Evolutionary conservation across 805 yeast species (phyloP), one percentile per base, ranked within the genome.

Genomic region (Cyberlindnera mycetangii): DNA sequence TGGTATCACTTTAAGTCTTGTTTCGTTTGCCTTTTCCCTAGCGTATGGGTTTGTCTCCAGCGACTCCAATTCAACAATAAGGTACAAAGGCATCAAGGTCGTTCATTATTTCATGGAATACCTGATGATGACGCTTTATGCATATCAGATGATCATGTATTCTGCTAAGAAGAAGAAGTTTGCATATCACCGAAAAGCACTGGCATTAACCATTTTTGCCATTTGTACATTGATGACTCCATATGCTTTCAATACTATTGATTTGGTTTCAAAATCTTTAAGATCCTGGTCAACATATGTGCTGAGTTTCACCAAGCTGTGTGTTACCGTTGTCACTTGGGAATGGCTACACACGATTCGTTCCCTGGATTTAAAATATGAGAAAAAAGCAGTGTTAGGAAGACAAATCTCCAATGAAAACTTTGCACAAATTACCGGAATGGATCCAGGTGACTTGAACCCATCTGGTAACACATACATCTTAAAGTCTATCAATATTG

Each of bases 281-380:
- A 67, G 68, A n/a, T 69, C 68, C 12, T 75, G 84, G 70, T 70
- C 85, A 57, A 61, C 74, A 0, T 65, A 69, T 24, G 64, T 76
- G 5, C 54, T 71, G 11, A 67, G 75, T 4, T 69, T 80, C 32
- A 54, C 78, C 6, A 75, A 76, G 38, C 68, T 79, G 14, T 68
- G 78, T 28, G 62, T 79, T 4, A 64, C 74, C 15, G 75, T 81
- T 1, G 67, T 78, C 19, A 69, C 79, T 1, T 82, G 86, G 84
- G 88, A 83, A 61, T 79, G 88, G 83, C 61, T 80, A 9, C 75
- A 69, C 53, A 72, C 78, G 35, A 78, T 81, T 33, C 73, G 76
- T 49, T 55, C 68, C 15, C 56, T 76, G 34, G 83, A 79, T 49
- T 68, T 71, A 48, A 61, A 70, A 25, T 60, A 67, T 22, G 88